Percentiles rank a stretch among this genome's conserved stretches.
Evolutionary conservation across 495 filamentous ascomycete species (phyloP).

Genomic region (Penicillium malachiteum): DNA sequence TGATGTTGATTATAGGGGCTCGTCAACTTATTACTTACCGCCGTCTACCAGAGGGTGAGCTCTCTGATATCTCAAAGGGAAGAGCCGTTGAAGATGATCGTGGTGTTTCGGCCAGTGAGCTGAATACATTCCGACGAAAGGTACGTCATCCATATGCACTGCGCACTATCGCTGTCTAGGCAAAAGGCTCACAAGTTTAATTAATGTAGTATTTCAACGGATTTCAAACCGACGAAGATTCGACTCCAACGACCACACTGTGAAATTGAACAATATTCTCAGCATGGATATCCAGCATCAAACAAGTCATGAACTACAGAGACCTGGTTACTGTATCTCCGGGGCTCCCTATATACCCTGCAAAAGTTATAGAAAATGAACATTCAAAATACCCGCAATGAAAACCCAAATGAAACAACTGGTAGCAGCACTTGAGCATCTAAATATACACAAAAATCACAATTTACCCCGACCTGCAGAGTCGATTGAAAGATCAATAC

Average conservation of each 20-base stretch:
- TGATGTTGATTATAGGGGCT: constrained; percentile 59
- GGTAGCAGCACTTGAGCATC: background rate
- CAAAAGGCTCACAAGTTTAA: background rate
- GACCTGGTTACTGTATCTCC: too few relatives aligned
- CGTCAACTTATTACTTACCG: constrained; percentile 83
- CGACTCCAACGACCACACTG: background rate
- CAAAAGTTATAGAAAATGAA: too few relatives aligned
- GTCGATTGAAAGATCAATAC: constrained; percentile 38
- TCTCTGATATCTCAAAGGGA: constrained; percentile 42
- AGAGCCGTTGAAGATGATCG: constrained; percentile 38
- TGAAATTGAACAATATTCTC: too few relatives aligned
- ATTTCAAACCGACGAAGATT: background rate
- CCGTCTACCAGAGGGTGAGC: constrained; percentile 61
- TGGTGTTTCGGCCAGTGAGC: constrained; percentile 63
- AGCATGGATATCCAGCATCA: too few relatives aligned
- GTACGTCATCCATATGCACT: constrained; percentile 16
- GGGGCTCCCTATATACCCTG: too few relatives aligned
- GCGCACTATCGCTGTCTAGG: background rate
- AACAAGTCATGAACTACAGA: too few relatives aligned
- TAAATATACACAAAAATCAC: constrained; percentile 9
- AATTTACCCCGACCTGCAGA: constrained; percentile 22
- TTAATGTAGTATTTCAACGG: constrained; percentile 2
- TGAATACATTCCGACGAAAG: constrained; percentile 76
- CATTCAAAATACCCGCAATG: too few relatives aligned
- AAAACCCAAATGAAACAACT: background rate